Evolutionary conservation across 2,329 filamentous ascomycete genomes (phyloP).

Genomic region (Colletotrichum phormii): DNA sequence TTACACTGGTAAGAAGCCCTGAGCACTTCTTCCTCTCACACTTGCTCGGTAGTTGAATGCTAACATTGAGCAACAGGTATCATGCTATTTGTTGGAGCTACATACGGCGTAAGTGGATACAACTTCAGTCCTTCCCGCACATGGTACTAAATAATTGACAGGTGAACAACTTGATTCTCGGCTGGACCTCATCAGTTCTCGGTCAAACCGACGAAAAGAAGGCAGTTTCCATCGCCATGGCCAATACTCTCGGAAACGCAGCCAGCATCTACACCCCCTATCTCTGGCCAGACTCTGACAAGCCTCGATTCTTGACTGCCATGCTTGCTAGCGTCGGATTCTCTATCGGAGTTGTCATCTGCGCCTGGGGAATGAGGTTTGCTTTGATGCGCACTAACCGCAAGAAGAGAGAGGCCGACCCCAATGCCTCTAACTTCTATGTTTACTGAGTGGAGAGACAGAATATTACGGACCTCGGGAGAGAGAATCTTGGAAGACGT

Average conservation of each 20-base stretch:
- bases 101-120: conserved; percentile 38
- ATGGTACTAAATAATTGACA: not conserved
- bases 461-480: no score
- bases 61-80: conserved; percentile 39
- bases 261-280: conserved; percentile 39
- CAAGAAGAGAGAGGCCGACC: conserved; percentile 42
- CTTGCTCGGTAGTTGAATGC: not conserved
- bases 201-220: conserved; percentile 61
- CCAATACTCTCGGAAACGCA: conserved; percentile 36
- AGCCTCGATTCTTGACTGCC: conserved; percentile 36
- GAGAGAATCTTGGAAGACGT: no score
- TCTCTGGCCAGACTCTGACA: conserved; percentile 36
- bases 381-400: conserved; percentile 50
- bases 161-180: conserved; percentile 57
- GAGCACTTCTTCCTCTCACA: not conserved
- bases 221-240: conserved; percentile 52
- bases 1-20: not conserved
- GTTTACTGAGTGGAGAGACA: conserved; percentile 40
- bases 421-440: conserved; percentile 43
- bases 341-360: conserved; percentile 48
- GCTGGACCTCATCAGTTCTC: conserved; percentile 54
- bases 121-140: not conserved
- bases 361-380: conserved; percentile 50
- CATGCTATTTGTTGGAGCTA: conserved; percentile 50
- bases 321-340: conserved; percentile 41